phyloP scores from a whole-genome alignment of 2,329 filamentous ascomycete species.

The Penicillium verrucosum region DNA sequence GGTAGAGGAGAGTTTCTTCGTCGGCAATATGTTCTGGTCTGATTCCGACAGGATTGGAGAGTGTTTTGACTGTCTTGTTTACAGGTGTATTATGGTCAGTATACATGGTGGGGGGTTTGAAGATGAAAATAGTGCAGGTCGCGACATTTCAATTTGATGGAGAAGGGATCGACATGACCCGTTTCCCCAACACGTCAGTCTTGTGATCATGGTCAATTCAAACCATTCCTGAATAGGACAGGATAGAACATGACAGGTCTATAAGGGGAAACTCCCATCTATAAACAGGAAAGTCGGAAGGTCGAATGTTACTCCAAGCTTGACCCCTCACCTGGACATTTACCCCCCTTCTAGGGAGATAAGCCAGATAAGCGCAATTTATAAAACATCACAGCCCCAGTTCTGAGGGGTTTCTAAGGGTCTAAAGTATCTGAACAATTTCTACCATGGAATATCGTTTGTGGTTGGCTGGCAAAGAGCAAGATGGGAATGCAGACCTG shows the following conservation, averaged over 20 bases:
- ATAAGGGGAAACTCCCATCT: background rate
- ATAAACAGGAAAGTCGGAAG: background rate
- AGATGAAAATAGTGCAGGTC: background rate
- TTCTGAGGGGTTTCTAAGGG: background rate
- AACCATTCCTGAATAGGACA: background rate
- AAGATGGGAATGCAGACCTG: slow-evolving; percentile 10
- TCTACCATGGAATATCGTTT: slow-evolving; percentile 9
- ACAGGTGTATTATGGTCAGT: background rate
- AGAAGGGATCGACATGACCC: no score
- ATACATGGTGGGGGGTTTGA: background rate
- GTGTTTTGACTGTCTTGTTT: background rate
- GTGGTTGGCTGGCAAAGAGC: slow-evolving; percentile 20
- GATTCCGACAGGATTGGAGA: slow-evolving; percentile 18
- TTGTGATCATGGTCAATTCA: no score
- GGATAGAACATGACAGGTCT: no score
- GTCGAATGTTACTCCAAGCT: background rate
- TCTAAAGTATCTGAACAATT: background rate
- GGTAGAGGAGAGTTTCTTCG: slow-evolving; percentile 19
- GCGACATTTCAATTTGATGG: background rate
- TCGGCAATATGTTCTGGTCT: slow-evolving; percentile 25
- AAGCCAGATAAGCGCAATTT: slow-evolving; percentile 1
- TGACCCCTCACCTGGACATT: background rate
- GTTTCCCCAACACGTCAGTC: background rate
- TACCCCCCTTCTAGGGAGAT: background rate
- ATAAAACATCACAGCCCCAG: background rate